Evolutionary conservation across 352 stramenopile species (phyloP), one percentile per base, ranked within the genome.

Genomic region (Globisporangium barbulae): DNA sequence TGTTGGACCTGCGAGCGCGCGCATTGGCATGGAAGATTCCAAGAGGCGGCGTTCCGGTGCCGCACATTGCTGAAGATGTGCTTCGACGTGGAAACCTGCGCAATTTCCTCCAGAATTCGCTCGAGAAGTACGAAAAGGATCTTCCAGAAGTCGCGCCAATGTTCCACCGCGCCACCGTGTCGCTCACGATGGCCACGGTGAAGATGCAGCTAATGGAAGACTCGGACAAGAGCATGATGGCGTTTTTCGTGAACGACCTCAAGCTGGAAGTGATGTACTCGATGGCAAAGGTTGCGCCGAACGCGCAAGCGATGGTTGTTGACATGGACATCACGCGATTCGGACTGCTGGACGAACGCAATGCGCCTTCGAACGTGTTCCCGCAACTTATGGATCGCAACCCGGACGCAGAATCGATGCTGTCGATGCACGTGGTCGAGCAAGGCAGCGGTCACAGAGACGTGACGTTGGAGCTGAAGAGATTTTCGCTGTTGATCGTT

Each of bases 331-430:
- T 82, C n/a, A 47, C 63, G 21, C 81, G 84, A 3, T 94, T 95
- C 61, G 81, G 81, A 5, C 54, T 96, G 33, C 44, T 90, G 2
- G 85, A 96, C 60, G 78, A 90, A 37, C 79, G 88, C 21, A 73
- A 84, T 1, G 70, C 64, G 13, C 33, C 67, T n/a, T 78, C 76
- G 1, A 96, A 94, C 54, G 83, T 89, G 5, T 95, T 94, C 61
- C 64, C 63, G 33, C 85, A 87, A 49, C 68, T 96, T 22, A 60
- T 96, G 61, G 88, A 92, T 45, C 80, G 85, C 21, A 94, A 94
- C 61, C 78, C 74, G 15, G 83, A 82, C 50, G 80, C 76, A 39
- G 57, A 76, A 21, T 53, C 76, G 25, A 83, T 94, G 70, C 57
- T 96, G 59, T 44, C 68, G 13, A 52, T 94, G 57, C 68, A 70